Conservation (phyloP, 2,329 filamentous ascomycete genomes). For the Pseudocercospora crystallina region DNA sequence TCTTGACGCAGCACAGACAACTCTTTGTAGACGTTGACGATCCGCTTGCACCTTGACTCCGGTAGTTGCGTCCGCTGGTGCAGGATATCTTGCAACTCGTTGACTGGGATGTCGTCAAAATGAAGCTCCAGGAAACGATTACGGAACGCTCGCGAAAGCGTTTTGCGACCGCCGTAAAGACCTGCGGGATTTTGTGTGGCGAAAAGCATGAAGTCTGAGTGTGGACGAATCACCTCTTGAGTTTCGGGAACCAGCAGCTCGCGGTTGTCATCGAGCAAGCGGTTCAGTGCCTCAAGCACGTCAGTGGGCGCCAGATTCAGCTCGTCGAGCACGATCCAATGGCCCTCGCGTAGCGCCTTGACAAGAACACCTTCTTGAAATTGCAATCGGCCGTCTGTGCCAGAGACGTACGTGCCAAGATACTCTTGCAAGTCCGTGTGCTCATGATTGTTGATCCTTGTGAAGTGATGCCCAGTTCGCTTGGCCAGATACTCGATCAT, state of each 20-base stretch:
- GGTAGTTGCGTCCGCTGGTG: conserved; percentile 86
- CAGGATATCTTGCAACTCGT: conserved; percentile 87
- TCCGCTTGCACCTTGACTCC: conserved; percentile 84
- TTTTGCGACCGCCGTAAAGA: conserved; percentile 90
- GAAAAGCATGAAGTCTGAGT: conserved; percentile 96
- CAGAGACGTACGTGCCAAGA: conserved; percentile 88
- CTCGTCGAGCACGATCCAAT: conserved; percentile 98
- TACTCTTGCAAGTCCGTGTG: conserved; percentile 99
- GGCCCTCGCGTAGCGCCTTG: conserved; percentile 84
- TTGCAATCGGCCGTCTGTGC: conserved; percentile 74
- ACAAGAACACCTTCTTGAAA: conserved; percentile 96
- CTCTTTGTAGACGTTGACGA: conserved; percentile 91
- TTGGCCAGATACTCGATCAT: conserved; percentile 99
- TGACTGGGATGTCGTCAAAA: conserved; percentile 96
- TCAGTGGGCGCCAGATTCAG: conserved; percentile 95
- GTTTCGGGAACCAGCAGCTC: conserved; percentile 96
- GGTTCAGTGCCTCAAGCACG: conserved; percentile 92
- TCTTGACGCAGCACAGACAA: conserved; percentile 87
- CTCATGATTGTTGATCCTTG: conserved; percentile 99
- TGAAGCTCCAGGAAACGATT: conserved; percentile 97
- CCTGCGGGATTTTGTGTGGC: conserved; percentile 97
- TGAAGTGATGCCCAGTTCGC: conserved; percentile 92
- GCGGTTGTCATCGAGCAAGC: conserved; percentile 91
- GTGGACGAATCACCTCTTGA: conserved; percentile 86
- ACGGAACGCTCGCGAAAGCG: conserved; percentile 88